Conservation (phyloP, 345 rosid genomes). For the Populus alba region DNA sequence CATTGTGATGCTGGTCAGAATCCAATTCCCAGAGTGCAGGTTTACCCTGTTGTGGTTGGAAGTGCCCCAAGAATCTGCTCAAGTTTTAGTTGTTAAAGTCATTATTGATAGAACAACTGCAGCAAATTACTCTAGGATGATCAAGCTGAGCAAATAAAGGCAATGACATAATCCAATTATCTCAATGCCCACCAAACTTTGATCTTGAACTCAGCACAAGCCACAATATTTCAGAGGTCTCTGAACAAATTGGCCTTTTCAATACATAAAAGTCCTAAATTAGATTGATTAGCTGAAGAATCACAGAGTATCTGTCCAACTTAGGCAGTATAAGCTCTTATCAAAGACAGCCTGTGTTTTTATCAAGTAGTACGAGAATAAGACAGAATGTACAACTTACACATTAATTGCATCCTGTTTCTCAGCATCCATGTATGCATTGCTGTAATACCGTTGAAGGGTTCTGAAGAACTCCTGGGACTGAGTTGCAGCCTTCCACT, state of each 20-base stretch:
- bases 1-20: slow-evolving; percentile 49
- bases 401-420: slow-evolving; percentile 91
- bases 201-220: background rate
- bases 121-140: slow-evolving; percentile 6
- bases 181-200: background rate
- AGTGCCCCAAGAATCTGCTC: slow-evolving; percentile 87
- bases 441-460: slow-evolving; percentile 90
- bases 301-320: background rate
- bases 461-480: slow-evolving; percentile 98
- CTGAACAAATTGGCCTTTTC: background rate
- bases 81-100: slow-evolving; percentile 8
- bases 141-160: background rate
- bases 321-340: slow-evolving; percentile 3
- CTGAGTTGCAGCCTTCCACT: slow-evolving; percentile 98
- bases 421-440: slow-evolving; percentile 91
- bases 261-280: background rate
- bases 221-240: background rate
- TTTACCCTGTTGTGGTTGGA: slow-evolving; percentile 70
- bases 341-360: background rate
- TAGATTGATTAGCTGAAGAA: background rate
- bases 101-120: background rate
- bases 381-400: slow-evolving; percentile 43
- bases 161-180: background rate
- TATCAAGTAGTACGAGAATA: background rate
- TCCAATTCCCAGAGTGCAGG: slow-evolving; percentile 82